Percentiles rank a stretch among this genome's conserved stretches.
These are phyloP conservation scores for Omphalotus olearius DNA, from an alignment of 1,284 basidiomycete species.

Conservation along the genomic window DNA sequence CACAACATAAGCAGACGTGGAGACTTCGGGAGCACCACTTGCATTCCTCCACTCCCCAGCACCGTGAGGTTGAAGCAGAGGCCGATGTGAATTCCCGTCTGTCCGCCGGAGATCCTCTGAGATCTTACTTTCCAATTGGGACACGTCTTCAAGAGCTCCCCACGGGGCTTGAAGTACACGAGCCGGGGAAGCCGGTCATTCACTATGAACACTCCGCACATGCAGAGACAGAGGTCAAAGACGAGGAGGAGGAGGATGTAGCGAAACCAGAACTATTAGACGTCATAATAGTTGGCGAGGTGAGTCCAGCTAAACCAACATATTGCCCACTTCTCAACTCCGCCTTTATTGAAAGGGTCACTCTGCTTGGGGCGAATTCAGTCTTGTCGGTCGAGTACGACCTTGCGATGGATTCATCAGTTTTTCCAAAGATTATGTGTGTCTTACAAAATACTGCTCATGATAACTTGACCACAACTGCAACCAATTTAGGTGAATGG, in stretches of 20 bases:
- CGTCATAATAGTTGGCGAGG: slow-evolving; percentile 69
- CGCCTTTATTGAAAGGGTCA: slow-evolving; percentile 52
- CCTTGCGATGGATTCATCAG: slow-evolving; percentile 69
- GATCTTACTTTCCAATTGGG: slow-evolving; percentile 51
- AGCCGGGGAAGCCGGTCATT: slow-evolving; percentile 33
- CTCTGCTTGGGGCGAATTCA: slow-evolving; percentile 79
- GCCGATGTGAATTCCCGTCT: slow-evolving; percentile 25
- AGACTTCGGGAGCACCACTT: slow-evolving; percentile 69
- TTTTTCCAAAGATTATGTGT: slow-evolving; percentile 71
- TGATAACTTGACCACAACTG: not conserved
- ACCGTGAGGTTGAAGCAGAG: slow-evolving; percentile 18
- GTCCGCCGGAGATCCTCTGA: slow-evolving; percentile 37
- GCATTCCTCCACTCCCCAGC: slow-evolving; percentile 27
- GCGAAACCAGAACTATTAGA: slow-evolving; percentile 39
- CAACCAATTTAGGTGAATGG: slow-evolving; percentile 44
- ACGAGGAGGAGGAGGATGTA: slow-evolving; percentile 7
- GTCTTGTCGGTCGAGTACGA: slow-evolving; percentile 61
- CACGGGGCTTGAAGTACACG: slow-evolving; percentile 38
- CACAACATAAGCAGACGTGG: slow-evolving; percentile 75
- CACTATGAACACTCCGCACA: slow-evolving; percentile 34
- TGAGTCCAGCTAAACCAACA: slow-evolving; percentile 24
- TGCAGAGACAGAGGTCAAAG: slow-evolving; percentile 8
- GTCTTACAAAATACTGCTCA: slow-evolving; percentile 21
- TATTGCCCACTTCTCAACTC: not conserved
- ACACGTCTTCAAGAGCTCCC: slow-evolving; percentile 37